Conservation (phyloP, 1,284 basidiomycete species). For the Ganoderma leucocontextum region DNA sequence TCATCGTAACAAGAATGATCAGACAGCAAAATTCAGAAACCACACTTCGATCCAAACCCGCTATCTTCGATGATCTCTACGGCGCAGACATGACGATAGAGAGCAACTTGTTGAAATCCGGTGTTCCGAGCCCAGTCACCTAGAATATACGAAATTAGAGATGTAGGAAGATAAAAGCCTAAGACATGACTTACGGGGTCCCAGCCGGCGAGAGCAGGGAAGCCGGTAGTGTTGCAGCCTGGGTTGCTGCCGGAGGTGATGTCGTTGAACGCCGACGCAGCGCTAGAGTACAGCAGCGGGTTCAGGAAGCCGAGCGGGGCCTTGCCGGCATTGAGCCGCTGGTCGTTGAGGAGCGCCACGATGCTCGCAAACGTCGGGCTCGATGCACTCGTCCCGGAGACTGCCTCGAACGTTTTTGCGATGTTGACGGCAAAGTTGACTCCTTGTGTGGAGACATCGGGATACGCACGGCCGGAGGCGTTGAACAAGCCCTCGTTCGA, state of each 20-base stretch:
- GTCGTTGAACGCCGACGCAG: constrained; percentile 31
- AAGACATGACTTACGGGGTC: constrained; percentile 36
- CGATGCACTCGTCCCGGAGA: constrained; percentile 56
- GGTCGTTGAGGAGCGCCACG: constrained; percentile 70
- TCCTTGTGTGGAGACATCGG: constrained; percentile 41
- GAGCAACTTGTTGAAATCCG: constrained; percentile 33
- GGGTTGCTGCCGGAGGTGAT: constrained; percentile 32
- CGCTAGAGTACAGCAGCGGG: constrained; percentile 47
- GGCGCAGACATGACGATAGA: constrained; percentile 6
- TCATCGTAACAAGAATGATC: neutral
- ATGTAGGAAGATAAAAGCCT: constrained; percentile 9
- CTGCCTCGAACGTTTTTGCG: constrained; percentile 45
- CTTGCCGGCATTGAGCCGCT: constrained; percentile 51
- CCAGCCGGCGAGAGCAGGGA: constrained; percentile 46
- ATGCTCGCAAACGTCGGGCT: constrained; percentile 62
- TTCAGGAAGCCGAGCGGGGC: constrained; percentile 66
- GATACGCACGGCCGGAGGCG: constrained; percentile 40
- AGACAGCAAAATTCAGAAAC: neutral
- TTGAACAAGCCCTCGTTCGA: constrained; percentile 38
- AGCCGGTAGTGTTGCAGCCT: constrained; percentile 46
- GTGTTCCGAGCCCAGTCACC: constrained; percentile 42
- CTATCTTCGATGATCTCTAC: neutral
- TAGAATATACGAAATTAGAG: neutral
- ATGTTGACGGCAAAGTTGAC: constrained; percentile 37
- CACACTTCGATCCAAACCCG: neutral